Conservation (phyloP, 1,284 basidiomycete genomes). For the Neolentinus lepideus region DNA sequence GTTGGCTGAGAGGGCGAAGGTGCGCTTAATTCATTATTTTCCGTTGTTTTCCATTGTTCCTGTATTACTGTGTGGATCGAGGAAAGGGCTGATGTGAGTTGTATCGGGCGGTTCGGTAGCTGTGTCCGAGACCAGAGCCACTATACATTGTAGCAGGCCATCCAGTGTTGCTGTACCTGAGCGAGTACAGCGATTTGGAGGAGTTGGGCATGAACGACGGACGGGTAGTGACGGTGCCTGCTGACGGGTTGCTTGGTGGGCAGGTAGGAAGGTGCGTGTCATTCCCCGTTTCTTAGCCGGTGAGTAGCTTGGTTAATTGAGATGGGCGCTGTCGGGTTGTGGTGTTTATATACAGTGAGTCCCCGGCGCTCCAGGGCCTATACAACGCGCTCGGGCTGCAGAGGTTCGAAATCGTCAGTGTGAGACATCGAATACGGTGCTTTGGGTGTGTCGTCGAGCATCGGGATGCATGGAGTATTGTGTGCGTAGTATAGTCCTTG, state of each 20-base stretch:
- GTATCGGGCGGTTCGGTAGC: conserved; percentile 37
- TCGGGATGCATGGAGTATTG: conserved; percentile 73
- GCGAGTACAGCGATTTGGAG: conserved; percentile 59
- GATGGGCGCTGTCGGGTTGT: too few relatives aligned
- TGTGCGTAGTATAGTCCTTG: conserved; percentile 38
- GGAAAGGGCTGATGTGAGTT: too few relatives aligned
- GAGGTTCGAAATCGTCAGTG: conserved; percentile 57
- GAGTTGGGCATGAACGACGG: conserved; percentile 53
- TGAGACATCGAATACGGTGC: conserved; percentile 67
- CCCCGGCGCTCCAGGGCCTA: conserved; percentile 32
- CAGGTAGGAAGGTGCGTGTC: too few relatives aligned
- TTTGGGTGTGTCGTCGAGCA: conserved; percentile 70
- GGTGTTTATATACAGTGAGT: too few relatives aligned
- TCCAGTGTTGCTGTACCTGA: conserved; percentile 52
- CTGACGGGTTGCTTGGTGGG: conserved; percentile 43
- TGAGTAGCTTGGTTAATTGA: conserved; percentile 26
- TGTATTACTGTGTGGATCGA: too few relatives aligned
- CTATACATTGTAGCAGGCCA: conserved; percentile 67
- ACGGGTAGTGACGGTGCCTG: conserved; percentile 45
- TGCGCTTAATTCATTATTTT: conserved; percentile 21
- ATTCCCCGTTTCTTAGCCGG: too few relatives aligned
- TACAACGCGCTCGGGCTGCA: conserved; percentile 45
- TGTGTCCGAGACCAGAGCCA: conserved; percentile 49
- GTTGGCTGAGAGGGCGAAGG: conserved; percentile 66
- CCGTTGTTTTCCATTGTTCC: neutral